A percentile compares a stretch with the other conserved stretches of the same genome.
Conservation (phyloP, 164 flowering plant species). For the Chloranthus sessilifolius region DNA sequence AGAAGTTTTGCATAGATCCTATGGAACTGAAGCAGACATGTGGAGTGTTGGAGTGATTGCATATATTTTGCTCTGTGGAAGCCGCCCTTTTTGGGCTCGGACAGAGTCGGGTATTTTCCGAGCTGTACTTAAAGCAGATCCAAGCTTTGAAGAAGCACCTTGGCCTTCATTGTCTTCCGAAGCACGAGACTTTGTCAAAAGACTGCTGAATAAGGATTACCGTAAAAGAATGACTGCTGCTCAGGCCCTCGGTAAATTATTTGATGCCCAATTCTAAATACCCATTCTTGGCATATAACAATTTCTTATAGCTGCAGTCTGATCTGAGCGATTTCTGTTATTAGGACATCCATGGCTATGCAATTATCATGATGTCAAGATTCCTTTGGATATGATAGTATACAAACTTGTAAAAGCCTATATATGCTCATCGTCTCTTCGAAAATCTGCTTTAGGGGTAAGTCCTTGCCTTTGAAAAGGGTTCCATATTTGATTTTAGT, state of each 20-base stretch:
- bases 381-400: conserved; percentile 74
- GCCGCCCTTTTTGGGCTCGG: conserved; percentile 97
- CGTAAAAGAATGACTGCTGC: conserved; percentile 94
- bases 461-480: conserved; percentile 10
- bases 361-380: conserved; percentile 46
- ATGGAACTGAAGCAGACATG: conserved; percentile 97
- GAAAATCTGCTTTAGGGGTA: conserved; percentile 83
- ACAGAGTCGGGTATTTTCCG: conserved; percentile 94
- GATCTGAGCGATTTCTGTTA: conserved; percentile 9
- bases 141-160: conserved; percentile 88
- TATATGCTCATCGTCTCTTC: conserved; percentile 72
- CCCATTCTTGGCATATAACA: neutral
- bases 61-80: conserved; percentile 93
- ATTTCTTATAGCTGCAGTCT: neutral
- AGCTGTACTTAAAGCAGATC: conserved; percentile 86
- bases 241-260: conserved; percentile 84
- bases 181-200: conserved; percentile 85
- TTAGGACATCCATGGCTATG: conserved; percentile 98
- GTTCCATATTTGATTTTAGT: neutral
- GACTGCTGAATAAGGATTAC: conserved; percentile 80
- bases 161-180: conserved; percentile 91
- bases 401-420: conserved; percentile 71
- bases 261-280: neutral
- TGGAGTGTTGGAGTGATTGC: conserved; percentile 99
- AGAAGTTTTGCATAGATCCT: conserved; percentile 94